Conservation (phyloP, 192 early-diverging fungal genomes). For the Coemansia aciculifera region DNA sequence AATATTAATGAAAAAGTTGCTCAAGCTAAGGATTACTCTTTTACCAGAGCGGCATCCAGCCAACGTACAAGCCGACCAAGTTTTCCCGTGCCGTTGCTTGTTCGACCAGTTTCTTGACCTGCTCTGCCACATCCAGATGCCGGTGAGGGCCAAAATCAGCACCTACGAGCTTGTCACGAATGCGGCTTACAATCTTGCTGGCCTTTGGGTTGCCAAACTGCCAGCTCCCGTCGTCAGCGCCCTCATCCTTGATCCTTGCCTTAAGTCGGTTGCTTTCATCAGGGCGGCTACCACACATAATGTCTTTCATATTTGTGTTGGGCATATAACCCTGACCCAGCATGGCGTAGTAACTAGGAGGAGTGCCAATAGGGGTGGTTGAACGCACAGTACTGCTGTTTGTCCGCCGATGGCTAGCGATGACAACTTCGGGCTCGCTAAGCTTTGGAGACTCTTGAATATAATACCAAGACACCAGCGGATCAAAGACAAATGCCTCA, state of each 20-base stretch:
- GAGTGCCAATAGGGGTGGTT: background rate
- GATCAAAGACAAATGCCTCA: slow-evolving; percentile 98
- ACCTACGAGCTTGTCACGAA: slow-evolving; percentile 95
- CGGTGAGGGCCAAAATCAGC: slow-evolving; percentile 87
- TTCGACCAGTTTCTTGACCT: slow-evolving; percentile 89
- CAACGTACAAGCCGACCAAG: slow-evolving; percentile 52
- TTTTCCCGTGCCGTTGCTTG: slow-evolving; percentile 94
- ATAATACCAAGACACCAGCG: slow-evolving; percentile 51
- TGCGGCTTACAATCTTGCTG: slow-evolving; percentile 81
- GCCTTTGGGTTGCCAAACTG: slow-evolving; percentile 75
- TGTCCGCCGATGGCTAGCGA: background rate
- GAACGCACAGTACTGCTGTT: slow-evolving; percentile 2
- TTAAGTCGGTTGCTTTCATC: slow-evolving; percentile 11
- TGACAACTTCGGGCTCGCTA: background rate
- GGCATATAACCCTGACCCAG: background rate
- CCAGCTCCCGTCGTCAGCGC: slow-evolving; percentile 34
- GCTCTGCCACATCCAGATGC: slow-evolving; percentile 77
- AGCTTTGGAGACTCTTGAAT: slow-evolving; percentile 8
- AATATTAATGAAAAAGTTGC: background rate
- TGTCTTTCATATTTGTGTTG: slow-evolving; percentile 1
- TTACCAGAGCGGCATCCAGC: slow-evolving; percentile 50
- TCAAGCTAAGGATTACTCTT: background rate
- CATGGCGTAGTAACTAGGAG: slow-evolving; percentile 1
- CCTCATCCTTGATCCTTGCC: slow-evolving; percentile 21
- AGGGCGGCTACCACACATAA: slow-evolving; percentile 28